Evolutionary conservation across 2,329 filamentous ascomycete species (phyloP), one percentile per base, ranked within the genome.

Genomic region (Fusarium sp.): DNA sequence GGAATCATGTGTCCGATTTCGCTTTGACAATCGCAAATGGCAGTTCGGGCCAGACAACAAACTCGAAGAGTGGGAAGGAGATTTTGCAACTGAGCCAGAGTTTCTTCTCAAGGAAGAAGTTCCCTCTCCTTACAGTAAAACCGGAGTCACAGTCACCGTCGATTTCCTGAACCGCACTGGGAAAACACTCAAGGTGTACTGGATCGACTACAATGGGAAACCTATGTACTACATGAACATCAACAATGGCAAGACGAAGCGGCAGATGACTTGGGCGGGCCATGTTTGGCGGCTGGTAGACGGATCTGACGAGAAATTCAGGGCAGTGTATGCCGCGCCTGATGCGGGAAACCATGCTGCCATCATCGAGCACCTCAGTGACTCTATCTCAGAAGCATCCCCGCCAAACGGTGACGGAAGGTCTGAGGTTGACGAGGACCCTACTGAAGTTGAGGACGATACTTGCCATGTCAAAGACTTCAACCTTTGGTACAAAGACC

Each of bases 111-210:
- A 52, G 18, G 58, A 72, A 40, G 75, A 77, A 59, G 47, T 64
- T 3, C 58, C 67, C 27, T 78, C 76, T 34, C 65, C 58, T 11
- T 29, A 46, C 32, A 66, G 40, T 40, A 47, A 22, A 13, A 49
- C 61, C 6, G 34, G 27, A 5, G 65, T 69, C 20, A 63, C 63
- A 4, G 65, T 71, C 20, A 63, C 63, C 0, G 51, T 76, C 22
- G 71, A 68, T 12, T 73, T 78, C n/a, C 53, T 75, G 49, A 78
- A 78, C 46, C 70, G 66, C 0, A 77, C 71, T 3, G 60, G 62
- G 3, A 58, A 48, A 8, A 48, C 54, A 12, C 47, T 78, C 22
- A 63, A 56, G 8, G 59, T 69, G 22, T 73, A 64, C 8, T 78
- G 76, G 74, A 73, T 78, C 20, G 67, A 72, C 45, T 73, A 71